Conservation (phyloP, 2,329 filamentous ascomycete genomes). For the Arthrobotrys sphaeroides region DNA sequence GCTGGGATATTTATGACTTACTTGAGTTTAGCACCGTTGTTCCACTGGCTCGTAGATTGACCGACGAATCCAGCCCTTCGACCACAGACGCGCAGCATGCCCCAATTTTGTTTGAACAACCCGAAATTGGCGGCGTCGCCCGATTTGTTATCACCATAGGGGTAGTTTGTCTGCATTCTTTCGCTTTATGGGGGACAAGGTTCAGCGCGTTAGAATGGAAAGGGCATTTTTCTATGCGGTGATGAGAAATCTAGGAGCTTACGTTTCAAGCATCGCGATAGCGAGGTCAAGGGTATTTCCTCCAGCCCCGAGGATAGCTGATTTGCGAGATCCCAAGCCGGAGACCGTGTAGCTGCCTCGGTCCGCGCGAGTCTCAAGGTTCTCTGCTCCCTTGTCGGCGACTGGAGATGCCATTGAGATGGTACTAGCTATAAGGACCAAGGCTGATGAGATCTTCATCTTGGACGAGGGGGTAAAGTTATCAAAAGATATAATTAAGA, state of each 20-base stretch:
- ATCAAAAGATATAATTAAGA: too few species aligned
- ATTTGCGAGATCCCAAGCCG: slow-evolving; percentile 57
- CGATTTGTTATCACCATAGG: slow-evolving; percentile 56
- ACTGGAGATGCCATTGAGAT: slow-evolving; percentile 13
- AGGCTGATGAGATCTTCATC: slow-evolving; percentile 1
- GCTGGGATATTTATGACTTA: neutral
- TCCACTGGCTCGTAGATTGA: slow-evolving; percentile 54
- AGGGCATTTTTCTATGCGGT: neutral
- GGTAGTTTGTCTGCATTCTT: slow-evolving; percentile 57
- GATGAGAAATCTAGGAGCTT: neutral
- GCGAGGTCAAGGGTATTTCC: slow-evolving; percentile 59
- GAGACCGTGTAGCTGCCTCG: slow-evolving; percentile 55
- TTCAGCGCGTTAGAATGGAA: neutral
- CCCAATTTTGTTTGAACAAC: slow-evolving; percentile 54
- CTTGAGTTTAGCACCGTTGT: slow-evolving; percentile 56
- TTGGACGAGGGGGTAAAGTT: too few species aligned
- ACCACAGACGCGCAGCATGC: slow-evolving; percentile 53
- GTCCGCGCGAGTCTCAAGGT: slow-evolving; percentile 23
- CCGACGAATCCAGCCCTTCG: slow-evolving; percentile 54
- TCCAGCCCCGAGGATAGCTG: slow-evolving; percentile 57
- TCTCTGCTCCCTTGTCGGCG: neutral
- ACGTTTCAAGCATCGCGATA: slow-evolving; percentile 60
- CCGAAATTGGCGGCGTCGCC: slow-evolving; percentile 54
- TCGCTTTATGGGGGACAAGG: slow-evolving; percentile 24
- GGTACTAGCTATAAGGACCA: slow-evolving; percentile 10